Base-by-base conservation (phyloP, 495 filamentous ascomycete species). In the Tricharina praecox region DNA sequence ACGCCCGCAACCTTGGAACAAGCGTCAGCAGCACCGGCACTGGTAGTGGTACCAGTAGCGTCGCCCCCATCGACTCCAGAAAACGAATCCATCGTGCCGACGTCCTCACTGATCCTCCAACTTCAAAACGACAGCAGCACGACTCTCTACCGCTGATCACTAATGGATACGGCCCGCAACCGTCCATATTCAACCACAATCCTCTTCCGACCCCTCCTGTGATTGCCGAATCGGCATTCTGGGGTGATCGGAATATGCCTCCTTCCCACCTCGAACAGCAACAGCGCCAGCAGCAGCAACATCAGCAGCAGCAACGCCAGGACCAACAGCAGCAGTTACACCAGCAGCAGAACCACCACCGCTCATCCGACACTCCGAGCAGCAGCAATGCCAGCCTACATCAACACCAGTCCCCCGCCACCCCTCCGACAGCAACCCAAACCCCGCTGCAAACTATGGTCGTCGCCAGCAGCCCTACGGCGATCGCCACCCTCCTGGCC, bases 101-200 rank as follows among this genome's bases (percentile, higher is more conserved):
- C 13, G 13, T 26, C 23, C 34, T 37, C 16, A 37, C 34, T 18
- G 34, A 37, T 37, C 21, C 40, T 24, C 40, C 21, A 13, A 43
- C 40, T n/a, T 43, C 40, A 11, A 43, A 43, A 26, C 40, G 40
- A 24, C 40, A 43, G 26, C 40, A 43, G 26, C 40, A 40, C 28
- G 7, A 32, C 28, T 13, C 28, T 5, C 28, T 9, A 15, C 18
- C 34, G 34, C 16, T 37, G 34, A 37, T 37, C 16, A 11, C 34
- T 15, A 37, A 37, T 37, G 34, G 34, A 37, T 37, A 37, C 34
- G 18, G 4, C 34, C 8, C 34, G 8, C 15, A 7, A 37, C 16
- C 34, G 34, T 9, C 18, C 16, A 9, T 37, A 7, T 9, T 15
- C 16, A 7, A 37, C 34, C 8, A 37, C 34, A 9, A 8, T 9